These are phyloP conservation scores for Penicillium fimorum DNA, from an alignment of 495 filamentous ascomycete genomes.

Conservation along the genomic window DNA sequence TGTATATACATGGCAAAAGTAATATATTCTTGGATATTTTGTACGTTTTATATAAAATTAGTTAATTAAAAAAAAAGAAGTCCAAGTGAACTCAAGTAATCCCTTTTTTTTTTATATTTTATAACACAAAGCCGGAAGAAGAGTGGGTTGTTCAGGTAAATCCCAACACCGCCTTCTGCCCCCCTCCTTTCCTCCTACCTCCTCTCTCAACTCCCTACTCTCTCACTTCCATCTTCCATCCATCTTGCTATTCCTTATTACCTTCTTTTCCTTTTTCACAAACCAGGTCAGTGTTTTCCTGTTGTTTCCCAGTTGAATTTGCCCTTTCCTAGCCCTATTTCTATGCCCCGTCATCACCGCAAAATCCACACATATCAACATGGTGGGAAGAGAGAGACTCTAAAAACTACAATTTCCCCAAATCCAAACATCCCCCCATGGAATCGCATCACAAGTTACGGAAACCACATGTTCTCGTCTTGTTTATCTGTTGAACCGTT, in stretches of 20 bases:
- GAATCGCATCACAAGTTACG: constrained; percentile 16
- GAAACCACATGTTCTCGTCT: constrained; percentile 11
- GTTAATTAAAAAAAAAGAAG: neutral
- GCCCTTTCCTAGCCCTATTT: constrained; percentile 17
- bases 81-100: neutral
- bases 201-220: constrained; percentile 16
- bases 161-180: constrained; percentile 39
- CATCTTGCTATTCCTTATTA: constrained; percentile 20
- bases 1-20: neutral
- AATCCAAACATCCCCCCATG: neutral
- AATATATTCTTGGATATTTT: neutral
- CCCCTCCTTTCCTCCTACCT: constrained; percentile 27
- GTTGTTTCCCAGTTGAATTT: constrained; percentile 17
- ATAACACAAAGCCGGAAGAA: constrained; percentile 1
- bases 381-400: neutral
- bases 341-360: constrained; percentile 18
- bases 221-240: constrained; percentile 12
- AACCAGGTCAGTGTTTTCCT: constrained; percentile 28
- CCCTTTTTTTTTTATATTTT: constrained; percentile 1
- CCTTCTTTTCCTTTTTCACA: constrained; percentile 18
- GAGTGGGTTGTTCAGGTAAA: constrained; percentile 16
- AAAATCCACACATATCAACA: constrained; percentile 12
- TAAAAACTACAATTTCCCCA: neutral
- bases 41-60: neutral
- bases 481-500: constrained; percentile 27